A percentile compares a stretch with the other conserved stretches of the same genome.
phyloP scores from a whole-genome alignment of 257 asterid species.

The Euphrasia confusa region DNA sequence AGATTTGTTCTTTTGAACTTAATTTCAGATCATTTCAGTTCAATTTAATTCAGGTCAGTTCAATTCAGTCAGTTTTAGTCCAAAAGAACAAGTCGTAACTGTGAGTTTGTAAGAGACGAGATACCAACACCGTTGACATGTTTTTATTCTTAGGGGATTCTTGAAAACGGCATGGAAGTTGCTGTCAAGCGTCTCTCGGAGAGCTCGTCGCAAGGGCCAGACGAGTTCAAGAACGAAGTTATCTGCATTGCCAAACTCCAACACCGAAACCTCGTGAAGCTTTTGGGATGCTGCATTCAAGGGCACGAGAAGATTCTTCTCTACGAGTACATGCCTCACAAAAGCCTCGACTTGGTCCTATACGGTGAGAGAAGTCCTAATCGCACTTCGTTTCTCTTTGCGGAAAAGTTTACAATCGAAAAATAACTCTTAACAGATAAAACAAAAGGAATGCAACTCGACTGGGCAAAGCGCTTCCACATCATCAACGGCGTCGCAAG shows the following conservation, averaged over 20 bases:
- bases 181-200: conserved; percentile 29
- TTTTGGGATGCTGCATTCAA: conserved; percentile 23
- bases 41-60: too few species aligned
- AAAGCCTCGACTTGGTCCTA: conserved; percentile 28
- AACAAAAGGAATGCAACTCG: conserved; percentile 3
- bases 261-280: conserved; percentile 32
- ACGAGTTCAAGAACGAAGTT: conserved; percentile 33
- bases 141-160: conserved; percentile 7
- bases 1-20: too few species aligned
- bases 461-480: conserved; percentile 26
- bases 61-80: too few species aligned
- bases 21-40: too few species aligned
- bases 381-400: not conserved
- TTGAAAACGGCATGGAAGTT: conserved; percentile 23
- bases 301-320: conserved; percentile 31
- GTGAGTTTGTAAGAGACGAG: too few species aligned
- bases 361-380: conserved; percentile 15
- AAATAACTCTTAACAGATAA: conserved; percentile 8
- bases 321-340: conserved; percentile 31
- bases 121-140: not conserved
- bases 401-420: too few species aligned
- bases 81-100: too few species aligned
- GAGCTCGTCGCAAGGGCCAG: conserved; percentile 27
- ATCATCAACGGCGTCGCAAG: conserved; percentile 29
- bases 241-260: conserved; percentile 32